Evolutionary conservation across 2,329 filamentous ascomycete genomes (phyloP), one percentile per base, ranked within the genome.

Genomic region (Macrophomina tecta): DNA sequence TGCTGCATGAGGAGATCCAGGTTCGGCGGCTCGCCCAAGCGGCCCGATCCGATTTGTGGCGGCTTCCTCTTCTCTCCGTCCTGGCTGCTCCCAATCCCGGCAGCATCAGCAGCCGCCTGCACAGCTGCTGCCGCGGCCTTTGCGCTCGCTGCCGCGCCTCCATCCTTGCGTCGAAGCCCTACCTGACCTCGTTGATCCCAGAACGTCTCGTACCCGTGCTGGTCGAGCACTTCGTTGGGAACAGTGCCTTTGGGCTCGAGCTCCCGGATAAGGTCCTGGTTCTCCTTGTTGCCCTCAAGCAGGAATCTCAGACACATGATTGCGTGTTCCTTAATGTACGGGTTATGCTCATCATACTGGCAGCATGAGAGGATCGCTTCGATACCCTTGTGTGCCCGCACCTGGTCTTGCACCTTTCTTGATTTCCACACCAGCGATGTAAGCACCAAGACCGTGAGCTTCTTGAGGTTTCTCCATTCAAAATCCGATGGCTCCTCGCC

Each of bases 361-460:
- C 93, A 97, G 79, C 93, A 97, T 74, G 93, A 93, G 16, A 97
- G 86, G 23, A 98, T 85, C 0, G 92, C 90, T 71, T 97, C 91
- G 51, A 98, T 91, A 49, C 94, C 94, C 70, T 93, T 91, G 72
- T 94, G 88, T 58, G 89, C 86, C 52, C 96, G 87, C 69, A 98
- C 92, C 76, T 97, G 94, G 72, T 91, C 88, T 78, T 98, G 94
- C 0, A 97, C 94, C 8, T 88, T 86, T 0, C 90, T 86, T 72
- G 91, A 92, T 58, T 95, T 95, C 84, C 95, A 96, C 3, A 97
- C 89, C 0, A 98, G 86, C 0, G 91, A 93, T 0, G 92, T 94
- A 11, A 98, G 87, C 42, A 97, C 95, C 61, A 95, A 90, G 12
- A 98, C 91, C 49, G 96, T 93, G 68, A 97, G 89, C 58, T 93